Evolutionary conservation across 345 rosid genomes (phyloP).

Genomic region (Punica granatum): DNA sequence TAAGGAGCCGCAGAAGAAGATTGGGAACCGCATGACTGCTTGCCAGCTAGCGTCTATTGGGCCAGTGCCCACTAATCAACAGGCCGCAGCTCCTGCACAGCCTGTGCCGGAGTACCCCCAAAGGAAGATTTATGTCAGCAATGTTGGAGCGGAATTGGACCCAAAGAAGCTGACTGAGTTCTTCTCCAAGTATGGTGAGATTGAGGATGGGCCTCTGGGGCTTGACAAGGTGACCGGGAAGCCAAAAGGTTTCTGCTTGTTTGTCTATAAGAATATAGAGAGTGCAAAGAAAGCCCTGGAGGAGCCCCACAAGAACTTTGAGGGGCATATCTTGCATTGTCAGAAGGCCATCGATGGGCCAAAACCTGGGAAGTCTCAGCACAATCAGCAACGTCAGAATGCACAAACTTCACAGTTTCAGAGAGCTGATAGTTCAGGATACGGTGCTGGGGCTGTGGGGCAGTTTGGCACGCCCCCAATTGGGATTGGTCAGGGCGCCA

Average conservation of each 20-base stretch:
- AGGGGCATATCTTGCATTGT: conserved; percentile 44
- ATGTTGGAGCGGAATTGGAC: conserved; percentile 26
- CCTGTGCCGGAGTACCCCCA: conserved; percentile 3
- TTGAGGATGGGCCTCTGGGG: conserved; percentile 46
- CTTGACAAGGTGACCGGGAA: conserved; percentile 36
- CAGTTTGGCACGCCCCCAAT: conserved; percentile 18
- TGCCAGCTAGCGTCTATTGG: conserved; percentile 43
- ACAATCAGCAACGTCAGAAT: too few relatives aligned
- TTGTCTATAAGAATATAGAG: conserved; percentile 33
- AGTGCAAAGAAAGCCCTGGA: conserved; percentile 32
- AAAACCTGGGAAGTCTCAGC: conserved; percentile 26
- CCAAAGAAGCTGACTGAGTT: conserved; percentile 27
- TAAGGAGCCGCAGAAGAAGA: conserved; percentile 45
- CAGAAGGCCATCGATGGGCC: conserved; percentile 53
- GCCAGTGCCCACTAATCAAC: conserved; percentile 17
- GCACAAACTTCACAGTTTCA: conserved; percentile 33
- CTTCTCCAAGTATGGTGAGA: conserved; percentile 29
- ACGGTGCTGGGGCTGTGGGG: conserved; percentile 1
- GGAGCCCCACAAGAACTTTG: conserved; percentile 29
- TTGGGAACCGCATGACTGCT: conserved; percentile 44
- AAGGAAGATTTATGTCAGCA: conserved; percentile 33
- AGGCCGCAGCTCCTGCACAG: background rate
- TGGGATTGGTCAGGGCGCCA: conserved; percentile 19
- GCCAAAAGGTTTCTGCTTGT: conserved; percentile 33
- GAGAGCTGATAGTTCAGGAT: conserved; percentile 26